phyloP scores from a whole-genome alignment of 2,329 filamentous ascomycete species.

The Trichocomaceae sp. region DNA sequence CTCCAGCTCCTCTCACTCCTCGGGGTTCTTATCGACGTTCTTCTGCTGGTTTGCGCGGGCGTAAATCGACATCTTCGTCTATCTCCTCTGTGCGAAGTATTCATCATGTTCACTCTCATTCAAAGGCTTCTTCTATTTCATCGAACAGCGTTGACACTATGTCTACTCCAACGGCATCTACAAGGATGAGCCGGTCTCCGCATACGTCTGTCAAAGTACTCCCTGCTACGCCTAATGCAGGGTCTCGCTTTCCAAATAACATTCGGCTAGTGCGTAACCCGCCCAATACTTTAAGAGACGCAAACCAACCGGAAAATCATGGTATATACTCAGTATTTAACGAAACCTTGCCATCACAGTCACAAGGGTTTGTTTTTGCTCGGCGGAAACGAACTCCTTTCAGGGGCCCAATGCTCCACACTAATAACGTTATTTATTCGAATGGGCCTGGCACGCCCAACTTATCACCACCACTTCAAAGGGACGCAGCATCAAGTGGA shows the following conservation, averaged over 20 bases:
- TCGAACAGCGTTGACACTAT: conserved; percentile 68
- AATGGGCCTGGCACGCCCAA: conserved; percentile 30
- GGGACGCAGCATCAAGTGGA: conserved; percentile 18
- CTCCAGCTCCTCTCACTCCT: conserved; percentile 80
- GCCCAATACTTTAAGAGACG: conserved; percentile 23
- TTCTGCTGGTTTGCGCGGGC: conserved; percentile 74
- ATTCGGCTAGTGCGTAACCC: conserved; percentile 68
- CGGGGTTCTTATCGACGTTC: conserved; percentile 77
- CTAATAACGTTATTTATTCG: conserved; percentile 29
- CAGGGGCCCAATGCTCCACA: conserved; percentile 40
- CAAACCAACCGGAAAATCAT: conserved; percentile 18
- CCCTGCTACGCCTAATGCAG: conserved; percentile 73
- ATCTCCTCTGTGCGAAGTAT: conserved; percentile 89
- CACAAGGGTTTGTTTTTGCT: conserved; percentile 41
- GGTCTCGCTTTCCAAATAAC: conserved; percentile 70
- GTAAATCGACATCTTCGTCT: conserved; percentile 93
- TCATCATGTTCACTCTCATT: conserved; percentile 81
- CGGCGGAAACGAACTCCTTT: conserved; percentile 41
- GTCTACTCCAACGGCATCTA: conserved; percentile 59
- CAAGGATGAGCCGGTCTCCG: conserved; percentile 63
- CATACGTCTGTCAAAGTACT: conserved; percentile 93
- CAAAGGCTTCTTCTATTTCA: conserved; percentile 89
- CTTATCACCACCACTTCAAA: conserved; percentile 21
- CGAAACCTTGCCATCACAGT: conserved; percentile 34
- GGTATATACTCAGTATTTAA: conserved; percentile 31